Evolutionary conservation across 225 moss, liverwort and hornwort genomes (phyloP).

Genomic region (Marchantia polymorpha): DNA sequence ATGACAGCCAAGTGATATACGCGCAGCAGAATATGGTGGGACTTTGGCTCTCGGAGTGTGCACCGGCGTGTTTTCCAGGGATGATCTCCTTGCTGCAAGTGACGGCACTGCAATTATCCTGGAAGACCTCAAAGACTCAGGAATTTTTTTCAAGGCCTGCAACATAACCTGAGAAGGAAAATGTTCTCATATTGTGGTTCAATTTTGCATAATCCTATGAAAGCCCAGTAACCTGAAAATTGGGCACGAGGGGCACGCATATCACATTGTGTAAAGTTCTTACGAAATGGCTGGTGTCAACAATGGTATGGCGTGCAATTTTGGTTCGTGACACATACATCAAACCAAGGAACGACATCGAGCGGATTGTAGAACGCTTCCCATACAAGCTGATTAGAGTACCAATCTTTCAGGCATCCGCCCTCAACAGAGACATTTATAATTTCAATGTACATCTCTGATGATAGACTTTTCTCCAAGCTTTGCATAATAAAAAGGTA

Average conservation of each 20-base stretch:
- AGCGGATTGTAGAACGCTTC: too few relatives aligned
- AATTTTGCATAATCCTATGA: neutral
- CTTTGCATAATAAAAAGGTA: too few relatives aligned
- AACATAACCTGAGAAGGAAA: constrained; percentile 13
- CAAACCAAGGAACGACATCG: too few relatives aligned
- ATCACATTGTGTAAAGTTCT: too few relatives aligned
- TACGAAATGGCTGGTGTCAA: too few relatives aligned
- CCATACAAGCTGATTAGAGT: too few relatives aligned
- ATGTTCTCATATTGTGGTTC: neutral
- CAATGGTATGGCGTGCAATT: too few relatives aligned
- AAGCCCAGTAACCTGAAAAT: neutral
- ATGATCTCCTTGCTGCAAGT: constrained; percentile 69
- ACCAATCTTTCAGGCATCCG: too few relatives aligned
- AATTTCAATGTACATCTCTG: too few relatives aligned
- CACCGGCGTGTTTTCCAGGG: constrained; percentile 68
- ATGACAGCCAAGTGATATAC: constrained; percentile 79
- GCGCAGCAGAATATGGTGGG: constrained; percentile 82
- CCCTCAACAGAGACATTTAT: too few relatives aligned
- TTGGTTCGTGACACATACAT: too few relatives aligned
- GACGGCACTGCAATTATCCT: constrained; percentile 59
- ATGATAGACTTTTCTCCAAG: too few relatives aligned
- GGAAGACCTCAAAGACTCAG: constrained; percentile 53
- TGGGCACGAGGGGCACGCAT: neutral
- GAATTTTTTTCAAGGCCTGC: constrained; percentile 38
- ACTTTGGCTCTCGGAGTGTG: constrained; percentile 80